A percentile compares a stretch with the other conserved stretches of the same genome.
phyloP scores from a whole-genome alignment of 148 eudicot species.

The Vaccinium macrocarpon region DNA sequence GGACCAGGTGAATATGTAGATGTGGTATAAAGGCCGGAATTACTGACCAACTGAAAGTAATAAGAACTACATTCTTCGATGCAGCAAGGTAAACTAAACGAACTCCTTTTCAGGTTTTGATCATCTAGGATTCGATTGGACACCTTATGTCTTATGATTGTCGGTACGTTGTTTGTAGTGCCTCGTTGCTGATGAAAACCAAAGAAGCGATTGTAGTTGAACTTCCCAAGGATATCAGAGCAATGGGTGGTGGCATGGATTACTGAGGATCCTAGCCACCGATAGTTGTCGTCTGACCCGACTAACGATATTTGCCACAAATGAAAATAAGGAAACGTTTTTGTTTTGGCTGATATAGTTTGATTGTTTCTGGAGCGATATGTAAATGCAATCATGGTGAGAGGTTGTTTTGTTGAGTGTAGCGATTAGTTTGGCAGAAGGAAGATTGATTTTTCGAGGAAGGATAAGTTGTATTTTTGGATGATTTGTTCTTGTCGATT shows the following conservation, averaged over 20 bases:
- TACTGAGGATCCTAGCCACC: conserved; percentile 22
- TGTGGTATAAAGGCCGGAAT: conserved; percentile 80
- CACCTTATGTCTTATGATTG: background rate
- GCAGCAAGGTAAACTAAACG: conserved; percentile 60
- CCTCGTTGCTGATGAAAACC: conserved; percentile 39
- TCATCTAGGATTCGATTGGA: background rate
- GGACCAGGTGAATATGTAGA: conserved; percentile 80
- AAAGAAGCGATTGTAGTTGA: conserved; percentile 38
- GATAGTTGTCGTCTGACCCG: background rate
- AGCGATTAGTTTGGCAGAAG: background rate
- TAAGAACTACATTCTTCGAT: conserved; percentile 74
- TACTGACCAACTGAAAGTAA: conserved; percentile 85
- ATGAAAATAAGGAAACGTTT: background rate
- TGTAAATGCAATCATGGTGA: background rate
- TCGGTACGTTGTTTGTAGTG: conserved; percentile 17
- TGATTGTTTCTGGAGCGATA: background rate
- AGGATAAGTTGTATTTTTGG: background rate
- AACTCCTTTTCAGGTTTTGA: background rate
- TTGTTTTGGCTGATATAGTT: background rate
- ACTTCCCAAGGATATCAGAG: conserved; percentile 39
- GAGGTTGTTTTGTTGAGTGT: background rate
- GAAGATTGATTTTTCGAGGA: background rate
- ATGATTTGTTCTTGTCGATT: too few relatives aligned
- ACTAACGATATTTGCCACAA: too few relatives aligned
- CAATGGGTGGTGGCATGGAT: conserved; percentile 60